Percentiles rank a stretch among this genome's conserved stretches.
phyloP scores from a whole-genome alignment of 2,329 filamentous ascomycete species.

The Nemania bipapillata region DNA sequence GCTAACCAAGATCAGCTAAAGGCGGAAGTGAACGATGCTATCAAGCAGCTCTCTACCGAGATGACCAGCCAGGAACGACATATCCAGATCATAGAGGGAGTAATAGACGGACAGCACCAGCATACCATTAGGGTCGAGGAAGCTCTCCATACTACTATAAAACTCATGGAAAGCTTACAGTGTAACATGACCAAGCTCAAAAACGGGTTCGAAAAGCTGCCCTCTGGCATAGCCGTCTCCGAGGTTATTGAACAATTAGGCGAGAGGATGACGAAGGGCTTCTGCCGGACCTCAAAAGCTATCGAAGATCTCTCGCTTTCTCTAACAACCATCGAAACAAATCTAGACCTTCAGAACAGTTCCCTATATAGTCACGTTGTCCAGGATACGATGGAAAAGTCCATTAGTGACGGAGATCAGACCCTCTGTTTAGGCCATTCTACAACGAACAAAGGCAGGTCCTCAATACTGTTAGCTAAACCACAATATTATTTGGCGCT shows the following conservation, averaged over 20 bases:
- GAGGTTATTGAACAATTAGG: constrained; percentile 13
- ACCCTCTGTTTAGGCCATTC: background rate
- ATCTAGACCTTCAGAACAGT: background rate
- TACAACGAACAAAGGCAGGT: constrained; percentile 8
- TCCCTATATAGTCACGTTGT: background rate
- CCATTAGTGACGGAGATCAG: background rate
- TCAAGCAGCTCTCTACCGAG: constrained; percentile 5
- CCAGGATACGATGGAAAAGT: background rate
- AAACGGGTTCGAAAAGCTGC: background rate
- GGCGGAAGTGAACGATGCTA: constrained; percentile 3
- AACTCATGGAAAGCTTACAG: constrained; percentile 2
- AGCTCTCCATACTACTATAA: background rate
- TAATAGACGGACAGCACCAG: constrained; percentile 11
- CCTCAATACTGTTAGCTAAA: background rate
- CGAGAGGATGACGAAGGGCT: background rate
- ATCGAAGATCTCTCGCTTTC: background rate
- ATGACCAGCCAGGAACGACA: background rate
- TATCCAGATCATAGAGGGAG: constrained; percentile 9
- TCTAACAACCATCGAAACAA: background rate
- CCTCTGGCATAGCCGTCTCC: background rate
- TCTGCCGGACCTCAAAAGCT: background rate
- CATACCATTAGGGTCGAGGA: constrained; percentile 1
- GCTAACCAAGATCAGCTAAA: constrained; percentile 9
- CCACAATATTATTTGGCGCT: background rate
- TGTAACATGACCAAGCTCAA: constrained; percentile 7